Conservation (phyloP, 2,329 filamentous ascomycete species). For the Basipetospora chlamydospora region DNA sequence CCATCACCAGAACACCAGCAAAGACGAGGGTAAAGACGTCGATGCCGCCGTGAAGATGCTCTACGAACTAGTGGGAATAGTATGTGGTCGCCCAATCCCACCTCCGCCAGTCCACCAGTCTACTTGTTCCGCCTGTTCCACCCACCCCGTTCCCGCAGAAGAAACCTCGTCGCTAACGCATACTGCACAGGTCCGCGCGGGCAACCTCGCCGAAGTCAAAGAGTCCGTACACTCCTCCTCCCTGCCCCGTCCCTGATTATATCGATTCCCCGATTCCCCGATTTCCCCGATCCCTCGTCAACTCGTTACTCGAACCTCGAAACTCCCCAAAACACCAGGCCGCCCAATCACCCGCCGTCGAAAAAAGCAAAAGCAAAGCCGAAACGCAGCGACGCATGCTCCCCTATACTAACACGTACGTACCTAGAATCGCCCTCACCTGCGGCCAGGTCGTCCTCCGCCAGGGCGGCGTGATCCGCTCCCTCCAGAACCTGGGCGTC, state of each 20-base stretch:
- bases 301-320: constrained; percentile 4
- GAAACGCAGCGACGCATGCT: constrained; percentile 7
- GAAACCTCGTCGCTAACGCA: not conserved
- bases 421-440: constrained; percentile 65
- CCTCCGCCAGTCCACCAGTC: not conserved
- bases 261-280: too few relatives aligned
- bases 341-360: constrained; percentile 1
- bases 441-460: constrained; percentile 71
- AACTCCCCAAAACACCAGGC: constrained; percentile 3
- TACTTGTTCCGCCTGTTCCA: not conserved
- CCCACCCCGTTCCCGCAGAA: constrained; percentile 6
- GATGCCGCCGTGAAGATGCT: constrained; percentile 51
- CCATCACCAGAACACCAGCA: not conserved
- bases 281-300: constrained; percentile 4
- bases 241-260: too few relatives aligned
- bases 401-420: too few relatives aligned
- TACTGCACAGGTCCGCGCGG: constrained; percentile 63
- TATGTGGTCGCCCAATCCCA: too few relatives aligned
- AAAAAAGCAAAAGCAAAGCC: not conserved
- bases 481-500: constrained; percentile 88
- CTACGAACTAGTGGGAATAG: constrained; percentile 95
- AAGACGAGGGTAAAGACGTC: not conserved
- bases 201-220: constrained; percentile 82
- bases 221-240: constrained; percentile 47
- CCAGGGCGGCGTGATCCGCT: constrained; percentile 77